These are phyloP conservation scores for Pyrenochaeta sp. DNA, from an alignment of 2,329 filamentous ascomycete species.

Conservation along the genomic window DNA sequence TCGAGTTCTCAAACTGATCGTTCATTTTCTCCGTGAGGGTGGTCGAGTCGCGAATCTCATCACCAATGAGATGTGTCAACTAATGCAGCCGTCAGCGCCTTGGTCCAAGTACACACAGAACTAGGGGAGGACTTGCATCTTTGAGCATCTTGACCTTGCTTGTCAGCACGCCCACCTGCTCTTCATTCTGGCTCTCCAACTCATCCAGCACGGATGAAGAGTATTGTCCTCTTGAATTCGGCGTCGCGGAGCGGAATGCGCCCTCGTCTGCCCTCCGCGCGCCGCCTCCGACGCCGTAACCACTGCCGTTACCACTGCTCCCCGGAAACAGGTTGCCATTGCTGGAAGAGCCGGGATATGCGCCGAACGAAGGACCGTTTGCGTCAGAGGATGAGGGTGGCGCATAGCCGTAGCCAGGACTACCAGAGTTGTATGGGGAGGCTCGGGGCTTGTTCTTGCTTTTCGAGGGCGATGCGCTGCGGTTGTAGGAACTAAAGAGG, in stretches of 20 bases:
- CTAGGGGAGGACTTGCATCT: constrained; percentile 66
- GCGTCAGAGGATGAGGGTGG: constrained; percentile 12
- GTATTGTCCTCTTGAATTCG: constrained; percentile 79
- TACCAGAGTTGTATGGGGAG: constrained; percentile 29
- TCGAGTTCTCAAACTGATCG: constrained; percentile 86
- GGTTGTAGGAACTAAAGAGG: constrained; percentile 52
- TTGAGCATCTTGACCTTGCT: constrained; percentile 91
- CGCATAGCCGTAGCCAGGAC: constrained; percentile 34
- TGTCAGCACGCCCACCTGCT: constrained; percentile 86
- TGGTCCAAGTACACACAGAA: too few species aligned
- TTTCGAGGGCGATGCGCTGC: constrained; percentile 48
- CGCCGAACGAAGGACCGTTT: constrained; percentile 34
- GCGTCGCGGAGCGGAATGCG: constrained; percentile 54
- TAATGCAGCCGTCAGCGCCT: too few species aligned
- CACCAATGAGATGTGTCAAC: constrained; percentile 92
- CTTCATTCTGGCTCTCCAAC: constrained; percentile 94
- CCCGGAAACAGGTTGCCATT: constrained; percentile 19
- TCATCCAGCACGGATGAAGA: constrained; percentile 90
- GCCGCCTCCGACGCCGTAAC: constrained; percentile 8
- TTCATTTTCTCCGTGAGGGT: constrained; percentile 95
- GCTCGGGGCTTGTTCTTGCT: constrained; percentile 30
- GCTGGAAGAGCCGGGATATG: constrained; percentile 40
- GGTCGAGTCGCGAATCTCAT: constrained; percentile 91
- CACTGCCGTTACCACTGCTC: constrained; percentile 7
- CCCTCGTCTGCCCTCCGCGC: background rate